Evolutionary conservation across 495 filamentous ascomycete genomes (phyloP).

Genomic region (Penicillium maclennaniae): DNA sequence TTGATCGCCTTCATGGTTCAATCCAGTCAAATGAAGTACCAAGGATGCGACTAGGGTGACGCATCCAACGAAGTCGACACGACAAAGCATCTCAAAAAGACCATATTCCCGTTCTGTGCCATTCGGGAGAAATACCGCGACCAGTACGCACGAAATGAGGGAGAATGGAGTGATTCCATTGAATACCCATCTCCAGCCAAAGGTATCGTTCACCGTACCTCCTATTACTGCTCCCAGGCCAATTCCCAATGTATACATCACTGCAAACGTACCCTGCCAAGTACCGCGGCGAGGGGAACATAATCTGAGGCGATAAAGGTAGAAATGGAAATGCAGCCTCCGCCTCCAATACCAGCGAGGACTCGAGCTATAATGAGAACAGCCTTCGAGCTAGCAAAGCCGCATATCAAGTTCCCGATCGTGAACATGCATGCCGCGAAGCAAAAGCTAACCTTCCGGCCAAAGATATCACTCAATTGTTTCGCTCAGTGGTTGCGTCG

Average conservation of each 20-base stretch:
- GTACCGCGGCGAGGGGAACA: constrained; percentile 11
- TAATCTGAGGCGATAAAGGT: constrained; percentile 17
- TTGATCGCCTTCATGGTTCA: constrained; percentile 9
- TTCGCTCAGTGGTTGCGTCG: constrained; percentile 17
- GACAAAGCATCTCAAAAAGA: constrained; percentile 2
- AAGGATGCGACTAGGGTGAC: constrained; percentile 10
- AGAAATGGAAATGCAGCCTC: constrained; percentile 14
- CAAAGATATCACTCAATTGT: constrained; percentile 21
- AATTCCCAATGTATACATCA: constrained; percentile 15
- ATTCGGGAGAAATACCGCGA: constrained; percentile 7
- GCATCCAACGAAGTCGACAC: constrained; percentile 13
- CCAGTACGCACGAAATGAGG: constrained; percentile 4
- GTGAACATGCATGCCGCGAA: constrained; percentile 10
- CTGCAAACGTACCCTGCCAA: constrained; percentile 12
- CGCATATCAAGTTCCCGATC: constrained; percentile 13
- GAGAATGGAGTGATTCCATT: constrained; percentile 14
- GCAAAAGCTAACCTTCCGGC: constrained; percentile 11
- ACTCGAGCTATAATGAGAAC: constrained; percentile 11
- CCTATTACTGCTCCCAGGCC: constrained; percentile 11
- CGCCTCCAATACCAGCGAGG: constrained; percentile 14
- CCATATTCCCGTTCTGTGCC: neutral
- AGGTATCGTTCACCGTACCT: constrained; percentile 9
- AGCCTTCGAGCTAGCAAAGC: constrained; percentile 3
- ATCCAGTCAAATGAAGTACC: constrained; percentile 8
- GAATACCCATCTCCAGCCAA: constrained; percentile 19